Percentiles rank a stretch among this genome's conserved stretches.
Conservation (phyloP, 2,329 filamentous ascomycete species). For the Didymella exigua region DNA sequence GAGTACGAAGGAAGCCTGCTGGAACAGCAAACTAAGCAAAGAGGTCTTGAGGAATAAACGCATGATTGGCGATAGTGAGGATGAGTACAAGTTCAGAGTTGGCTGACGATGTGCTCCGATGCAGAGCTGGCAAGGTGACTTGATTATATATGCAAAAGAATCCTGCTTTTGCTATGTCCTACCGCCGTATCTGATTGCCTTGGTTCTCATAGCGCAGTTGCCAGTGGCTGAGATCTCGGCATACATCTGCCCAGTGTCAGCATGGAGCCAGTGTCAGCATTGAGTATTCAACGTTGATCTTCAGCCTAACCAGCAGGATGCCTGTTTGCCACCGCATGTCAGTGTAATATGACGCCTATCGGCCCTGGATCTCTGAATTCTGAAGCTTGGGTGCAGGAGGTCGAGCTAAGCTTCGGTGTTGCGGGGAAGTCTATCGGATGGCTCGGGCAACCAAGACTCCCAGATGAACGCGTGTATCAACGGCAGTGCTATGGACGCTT, state of each 20-base stretch:
- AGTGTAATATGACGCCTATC: not conserved
- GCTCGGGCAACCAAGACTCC: not conserved
- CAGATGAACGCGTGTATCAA: not conserved
- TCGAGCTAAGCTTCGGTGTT: not conserved
- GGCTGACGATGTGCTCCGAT: not conserved
- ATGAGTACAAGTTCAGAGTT: not conserved
- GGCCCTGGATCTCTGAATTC: not conserved
- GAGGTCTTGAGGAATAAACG: not conserved
- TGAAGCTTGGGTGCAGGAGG: not conserved
- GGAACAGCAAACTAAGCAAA: not conserved
- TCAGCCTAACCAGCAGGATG: not conserved
- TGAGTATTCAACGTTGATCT: not conserved
- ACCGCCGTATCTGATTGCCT: too few relatives aligned
- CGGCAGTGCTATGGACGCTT: not conserved
- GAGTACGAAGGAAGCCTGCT: not conserved
- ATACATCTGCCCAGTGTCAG: not conserved
- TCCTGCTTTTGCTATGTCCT: too few relatives aligned
- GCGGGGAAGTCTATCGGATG: not conserved
- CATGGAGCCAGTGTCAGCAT: not conserved
- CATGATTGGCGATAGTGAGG: not conserved
- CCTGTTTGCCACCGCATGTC: not conserved
- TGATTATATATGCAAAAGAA: too few relatives aligned
- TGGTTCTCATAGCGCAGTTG: too few relatives aligned
- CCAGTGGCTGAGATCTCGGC: not conserved
- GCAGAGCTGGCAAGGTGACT: too few relatives aligned